Evolutionary conservation across 208 protist species (phyloP).

Genomic region (Trypanosoma mega): DNA sequence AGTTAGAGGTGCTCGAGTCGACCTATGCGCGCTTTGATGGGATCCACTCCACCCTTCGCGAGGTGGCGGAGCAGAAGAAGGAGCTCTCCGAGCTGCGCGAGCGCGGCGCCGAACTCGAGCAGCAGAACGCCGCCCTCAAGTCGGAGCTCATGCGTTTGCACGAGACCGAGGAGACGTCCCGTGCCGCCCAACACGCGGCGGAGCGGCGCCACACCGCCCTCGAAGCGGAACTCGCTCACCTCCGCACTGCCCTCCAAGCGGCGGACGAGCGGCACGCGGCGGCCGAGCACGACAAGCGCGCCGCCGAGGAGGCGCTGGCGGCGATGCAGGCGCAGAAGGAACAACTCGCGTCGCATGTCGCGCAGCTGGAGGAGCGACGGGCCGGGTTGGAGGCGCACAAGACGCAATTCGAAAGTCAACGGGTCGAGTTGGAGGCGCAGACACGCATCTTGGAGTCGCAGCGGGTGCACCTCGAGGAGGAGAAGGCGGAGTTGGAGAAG

Average conservation of each 20-base stretch:
- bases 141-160: conserved; percentile 2
- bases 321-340: too few species aligned
- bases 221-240: neutral
- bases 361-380: too few species aligned
- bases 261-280: too few species aligned
- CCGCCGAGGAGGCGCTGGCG: too few species aligned
- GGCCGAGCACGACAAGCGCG: too few species aligned
- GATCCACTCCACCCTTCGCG: conserved; percentile 41
- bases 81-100: conserved; percentile 27
- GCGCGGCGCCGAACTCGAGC: conserved; percentile 22
- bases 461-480: neutral
- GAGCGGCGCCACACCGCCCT: neutral
- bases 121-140: conserved; percentile 15
- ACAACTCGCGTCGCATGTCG: too few species aligned
- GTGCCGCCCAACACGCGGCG: neutral
- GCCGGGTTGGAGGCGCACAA: too few species aligned
- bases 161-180: neutral
- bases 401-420: too few species aligned
- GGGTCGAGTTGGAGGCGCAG: too few species aligned
- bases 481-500: neutral
- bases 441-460: too few species aligned
- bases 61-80: conserved; percentile 34
- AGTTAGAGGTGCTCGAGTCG: conserved; percentile 34
- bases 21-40: conserved; percentile 44
- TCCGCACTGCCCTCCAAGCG: neutral